A percentile compares a stretch with the other conserved stretches of the same genome.
phyloP scores from a whole-genome alignment of 164 flowering plant species.

The Tinospora cordifolia region DNA sequence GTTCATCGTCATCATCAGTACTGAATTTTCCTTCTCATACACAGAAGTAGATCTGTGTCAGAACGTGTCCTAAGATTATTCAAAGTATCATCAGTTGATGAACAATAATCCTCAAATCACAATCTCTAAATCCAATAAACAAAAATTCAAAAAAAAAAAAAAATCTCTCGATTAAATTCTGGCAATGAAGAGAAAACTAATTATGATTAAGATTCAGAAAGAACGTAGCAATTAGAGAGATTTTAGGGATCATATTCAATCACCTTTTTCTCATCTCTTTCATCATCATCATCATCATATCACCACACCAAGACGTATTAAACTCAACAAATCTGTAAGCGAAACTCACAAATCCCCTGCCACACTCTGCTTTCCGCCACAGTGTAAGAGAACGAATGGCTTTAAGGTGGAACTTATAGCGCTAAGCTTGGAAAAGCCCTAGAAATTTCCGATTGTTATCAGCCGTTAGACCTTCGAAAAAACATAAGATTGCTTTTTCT shows the following conservation, averaged over 20 bases:
- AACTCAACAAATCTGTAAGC: background rate
- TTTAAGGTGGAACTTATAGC: background rate
- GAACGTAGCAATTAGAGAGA: slow-evolving; percentile 31
- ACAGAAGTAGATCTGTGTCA: slow-evolving; percentile 33
- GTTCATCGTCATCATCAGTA: slow-evolving; percentile 26
- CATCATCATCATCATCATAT: slow-evolving; percentile 30
- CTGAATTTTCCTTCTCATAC: slow-evolving; percentile 27
- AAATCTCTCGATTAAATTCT: too few species aligned
- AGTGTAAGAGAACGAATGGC: background rate
- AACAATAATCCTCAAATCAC: background rate
- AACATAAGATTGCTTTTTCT: too few species aligned
- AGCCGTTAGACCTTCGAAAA: background rate
- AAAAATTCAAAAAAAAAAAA: too few species aligned
- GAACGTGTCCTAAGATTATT: slow-evolving; percentile 43
- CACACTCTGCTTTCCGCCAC: background rate
- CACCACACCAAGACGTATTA: background rate
- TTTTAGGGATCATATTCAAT: slow-evolving; percentile 21
- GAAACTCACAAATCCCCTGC: background rate
- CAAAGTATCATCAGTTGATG: slow-evolving; percentile 25
- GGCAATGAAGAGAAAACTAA: too few species aligned
- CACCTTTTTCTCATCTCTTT: slow-evolving; percentile 18
- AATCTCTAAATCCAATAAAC: too few species aligned
- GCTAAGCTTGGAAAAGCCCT: background rate
- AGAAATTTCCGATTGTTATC: background rate
- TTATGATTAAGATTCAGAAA: slow-evolving; percentile 29